phyloP scores from a whole-genome alignment of 371 early-diverging fungal genomes.

The Syncephalastrum sp. region DNA sequence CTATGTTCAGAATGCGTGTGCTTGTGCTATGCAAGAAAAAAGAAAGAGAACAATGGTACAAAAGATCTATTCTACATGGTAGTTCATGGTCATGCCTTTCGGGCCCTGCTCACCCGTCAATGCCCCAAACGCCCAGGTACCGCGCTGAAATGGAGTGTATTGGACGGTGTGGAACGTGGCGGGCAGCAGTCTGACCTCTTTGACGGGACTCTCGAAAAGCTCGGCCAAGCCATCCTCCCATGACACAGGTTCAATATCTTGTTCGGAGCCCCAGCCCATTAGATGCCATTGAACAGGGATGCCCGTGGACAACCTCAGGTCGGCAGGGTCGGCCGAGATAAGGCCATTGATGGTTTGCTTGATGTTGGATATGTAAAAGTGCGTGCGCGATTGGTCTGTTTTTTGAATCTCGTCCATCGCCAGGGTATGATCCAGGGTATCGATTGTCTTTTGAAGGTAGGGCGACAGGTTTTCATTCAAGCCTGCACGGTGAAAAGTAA shows the following conservation, averaged over 20 bases:
- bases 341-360: constrained; percentile 41
- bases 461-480: constrained; percentile 39
- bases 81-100: constrained; percentile 23
- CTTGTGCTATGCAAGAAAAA: too few relatives aligned
- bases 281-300: constrained; percentile 33
- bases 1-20: too few relatives aligned
- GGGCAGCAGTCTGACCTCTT: constrained; percentile 31
- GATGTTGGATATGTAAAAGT: constrained; percentile 21
- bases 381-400: constrained; percentile 3
- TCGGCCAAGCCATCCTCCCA: constrained; percentile 28
- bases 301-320: constrained; percentile 18
- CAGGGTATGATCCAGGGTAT: constrained; percentile 7
- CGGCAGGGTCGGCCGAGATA: constrained; percentile 22
- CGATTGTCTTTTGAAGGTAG: constrained; percentile 28
- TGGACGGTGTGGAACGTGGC: constrained; percentile 38
- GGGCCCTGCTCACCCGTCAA: constrained; percentile 11
- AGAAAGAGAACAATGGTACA: too few relatives aligned
- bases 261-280: constrained; percentile 41
- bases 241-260: constrained; percentile 27
- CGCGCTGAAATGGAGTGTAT: constrained; percentile 10
- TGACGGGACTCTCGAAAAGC: constrained; percentile 10
- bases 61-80: constrained; percentile 3
- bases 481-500: not conserved
- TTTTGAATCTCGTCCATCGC: constrained; percentile 9
- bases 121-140: constrained; percentile 19